Evolutionary conservation across 2,329 filamentous ascomycete genomes (phyloP), one percentile per base, ranked within the genome.

Genomic region (Trichoderma polysporum): DNA sequence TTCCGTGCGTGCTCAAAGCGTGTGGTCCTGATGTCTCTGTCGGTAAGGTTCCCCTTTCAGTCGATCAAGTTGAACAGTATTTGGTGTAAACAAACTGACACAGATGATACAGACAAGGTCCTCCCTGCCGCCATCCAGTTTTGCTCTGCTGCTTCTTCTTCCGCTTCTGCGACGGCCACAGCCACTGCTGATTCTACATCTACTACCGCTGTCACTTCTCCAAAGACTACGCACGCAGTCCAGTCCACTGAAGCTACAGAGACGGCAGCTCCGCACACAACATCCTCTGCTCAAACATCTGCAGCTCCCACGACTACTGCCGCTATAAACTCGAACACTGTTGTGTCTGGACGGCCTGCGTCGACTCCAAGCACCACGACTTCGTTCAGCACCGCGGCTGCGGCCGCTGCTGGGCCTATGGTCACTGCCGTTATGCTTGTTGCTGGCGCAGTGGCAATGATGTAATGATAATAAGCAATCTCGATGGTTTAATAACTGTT

Each of bases 1-100:
- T 73, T 27, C 25, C 67, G 56, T 78, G 75, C 53, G 73, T 77
- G 4, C 67, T 78, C 39, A 57, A 69, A 12, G 72, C 69, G 19
- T 77, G 74, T 56, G 74, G 74, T 56, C 45, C 69, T 12, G 69
- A 73, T 31, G 68, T 67, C 22, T 69, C 74, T 37, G n/a, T 75
- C 25, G 69, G 75, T 76, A 71, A 41, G 50, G 74, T 71, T 52
- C 17, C 3, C 17, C 25, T 25, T 12, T 41, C 2, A 4, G n/a
- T 13, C 1, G 22, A n/a, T 53, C 17, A 22, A 31, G 33, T 6
- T 1, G n/a, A 8, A 27, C 1, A 12, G 22, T 2, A 8, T 25
- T 19, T 1, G 5, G 31, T 9, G 10, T 22, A 3, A 45, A 25
- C 22, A 37, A 53, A 39, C 59, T 62, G 25, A 62, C 59, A 31